These are phyloP conservation scores for Eragrostis nindensis DNA, from an alignment of 176 grass and related monocot species.

Conservation along the genomic window DNA sequence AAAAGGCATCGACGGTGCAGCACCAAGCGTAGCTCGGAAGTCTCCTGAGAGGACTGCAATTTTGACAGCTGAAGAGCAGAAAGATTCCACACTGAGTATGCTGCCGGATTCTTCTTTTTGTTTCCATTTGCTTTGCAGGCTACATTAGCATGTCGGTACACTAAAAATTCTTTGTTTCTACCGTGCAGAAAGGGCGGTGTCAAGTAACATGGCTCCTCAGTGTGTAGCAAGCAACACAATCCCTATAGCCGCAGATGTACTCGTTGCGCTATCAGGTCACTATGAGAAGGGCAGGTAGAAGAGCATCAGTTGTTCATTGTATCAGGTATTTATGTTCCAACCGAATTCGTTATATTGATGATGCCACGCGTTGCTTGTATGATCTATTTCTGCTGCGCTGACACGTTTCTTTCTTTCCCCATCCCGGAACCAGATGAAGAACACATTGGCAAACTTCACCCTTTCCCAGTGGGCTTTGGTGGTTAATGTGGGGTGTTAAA, in stretches of 20 bases:
- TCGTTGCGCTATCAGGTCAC: not conserved
- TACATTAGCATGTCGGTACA: not conserved
- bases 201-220: not conserved
- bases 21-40: not conserved
- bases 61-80: not conserved
- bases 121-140: not conserved
- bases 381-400: not conserved
- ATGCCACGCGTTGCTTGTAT: not conserved
- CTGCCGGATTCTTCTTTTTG: not conserved
- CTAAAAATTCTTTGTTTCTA: not conserved
- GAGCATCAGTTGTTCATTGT: not conserved
- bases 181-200: slow-evolving; percentile 1
- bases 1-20: not conserved
- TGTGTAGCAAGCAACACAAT: not conserved
- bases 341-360: not conserved
- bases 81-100: slow-evolving; percentile 9
- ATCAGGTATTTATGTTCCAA: not conserved
- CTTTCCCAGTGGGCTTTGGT: not conserved
- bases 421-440: not conserved
- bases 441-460: not conserved
- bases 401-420: not conserved
- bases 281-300: not conserved
- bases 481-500: not conserved
- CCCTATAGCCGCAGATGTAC: not conserved
- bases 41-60: not conserved